phyloP scores from a whole-genome alignment of 1,284 basidiomycete genomes.

The Takashimella koratensis region DNA sequence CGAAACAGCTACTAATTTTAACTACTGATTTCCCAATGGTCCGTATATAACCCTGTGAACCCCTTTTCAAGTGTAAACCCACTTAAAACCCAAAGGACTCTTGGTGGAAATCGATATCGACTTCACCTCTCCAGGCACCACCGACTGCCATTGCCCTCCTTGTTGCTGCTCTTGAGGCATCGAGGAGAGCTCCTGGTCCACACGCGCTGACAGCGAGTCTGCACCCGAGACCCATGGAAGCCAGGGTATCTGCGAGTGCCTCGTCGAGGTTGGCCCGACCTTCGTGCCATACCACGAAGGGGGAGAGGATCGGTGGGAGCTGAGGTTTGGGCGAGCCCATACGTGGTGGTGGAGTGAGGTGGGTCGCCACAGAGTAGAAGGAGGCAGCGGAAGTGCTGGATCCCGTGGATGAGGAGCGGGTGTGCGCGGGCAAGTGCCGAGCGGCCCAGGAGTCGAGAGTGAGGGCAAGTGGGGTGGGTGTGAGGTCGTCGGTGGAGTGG shows the following conservation, averaged over 20 bases:
- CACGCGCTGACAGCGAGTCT: not conserved
- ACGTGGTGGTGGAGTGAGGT: not conserved
- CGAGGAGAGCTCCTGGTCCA: not conserved
- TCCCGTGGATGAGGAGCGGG: constrained; percentile 16
- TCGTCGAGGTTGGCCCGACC: not conserved
- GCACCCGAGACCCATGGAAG: not conserved
- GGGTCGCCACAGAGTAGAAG: not conserved
- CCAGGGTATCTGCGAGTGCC: not conserved
- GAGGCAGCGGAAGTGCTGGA: not conserved
- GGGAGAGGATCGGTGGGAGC: not conserved
- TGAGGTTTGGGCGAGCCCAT: not conserved
- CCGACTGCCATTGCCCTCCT: not conserved
- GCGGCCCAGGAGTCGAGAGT: not conserved
- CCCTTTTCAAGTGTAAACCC: no score
- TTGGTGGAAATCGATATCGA: not conserved
- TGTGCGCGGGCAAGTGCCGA: constrained; percentile 4
- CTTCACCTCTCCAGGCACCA: not conserved
- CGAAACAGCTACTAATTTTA: no score
- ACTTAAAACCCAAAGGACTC: not conserved
- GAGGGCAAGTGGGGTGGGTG: not conserved
- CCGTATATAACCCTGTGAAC: no score
- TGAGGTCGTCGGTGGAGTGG: not conserved
- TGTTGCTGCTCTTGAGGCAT: not conserved
- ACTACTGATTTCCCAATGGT: no score
- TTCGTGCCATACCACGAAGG: not conserved